phyloP scores from a whole-genome alignment of 371 early-diverging fungal species.

The Gilbertella persicaria region DNA sequence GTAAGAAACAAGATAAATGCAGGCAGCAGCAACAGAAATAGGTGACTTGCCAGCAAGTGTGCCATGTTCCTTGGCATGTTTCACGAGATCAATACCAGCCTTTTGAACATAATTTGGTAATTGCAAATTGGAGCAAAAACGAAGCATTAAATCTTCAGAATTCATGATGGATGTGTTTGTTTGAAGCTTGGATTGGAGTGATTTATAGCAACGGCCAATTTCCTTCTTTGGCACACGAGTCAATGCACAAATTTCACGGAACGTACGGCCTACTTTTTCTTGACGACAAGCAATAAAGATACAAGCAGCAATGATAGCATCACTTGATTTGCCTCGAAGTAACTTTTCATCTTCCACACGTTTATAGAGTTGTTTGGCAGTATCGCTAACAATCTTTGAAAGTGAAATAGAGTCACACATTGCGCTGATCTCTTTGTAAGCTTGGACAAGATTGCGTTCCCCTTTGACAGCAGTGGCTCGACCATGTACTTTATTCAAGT shows the following conservation, averaged over 20 bases:
- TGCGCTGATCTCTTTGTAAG: constrained; percentile 91
- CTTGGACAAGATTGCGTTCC: constrained; percentile 84
- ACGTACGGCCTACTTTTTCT: constrained; percentile 92
- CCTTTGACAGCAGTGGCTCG: constrained; percentile 73
- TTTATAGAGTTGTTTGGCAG: constrained; percentile 96
- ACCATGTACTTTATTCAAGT: constrained; percentile 77
- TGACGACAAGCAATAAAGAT: constrained; percentile 97
- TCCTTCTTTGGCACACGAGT: constrained; percentile 94
- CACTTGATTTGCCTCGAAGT: constrained; percentile 86
- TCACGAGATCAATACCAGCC: constrained; percentile 71
- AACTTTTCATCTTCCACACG: constrained; percentile 87
- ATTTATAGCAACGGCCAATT: constrained; percentile 87
- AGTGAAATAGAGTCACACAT: constrained; percentile 92
- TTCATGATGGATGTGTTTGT: constrained; percentile 69
- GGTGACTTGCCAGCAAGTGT: constrained; percentile 90
- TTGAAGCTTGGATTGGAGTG: constrained; percentile 68
- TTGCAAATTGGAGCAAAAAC: constrained; percentile 84
- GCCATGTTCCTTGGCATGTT: constrained; percentile 75
- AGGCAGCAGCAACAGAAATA: constrained; percentile 90
- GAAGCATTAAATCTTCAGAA: constrained; percentile 80
- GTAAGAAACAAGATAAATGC: constrained; percentile 83
- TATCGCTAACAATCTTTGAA: constrained; percentile 85
- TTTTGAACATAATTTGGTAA: constrained; percentile 74
- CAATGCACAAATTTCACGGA: constrained; percentile 95
- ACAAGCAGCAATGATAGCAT: constrained; percentile 96